Conservation (phyloP, 2,329 filamentous ascomycete genomes). For the Aschersonia sp. region DNA sequence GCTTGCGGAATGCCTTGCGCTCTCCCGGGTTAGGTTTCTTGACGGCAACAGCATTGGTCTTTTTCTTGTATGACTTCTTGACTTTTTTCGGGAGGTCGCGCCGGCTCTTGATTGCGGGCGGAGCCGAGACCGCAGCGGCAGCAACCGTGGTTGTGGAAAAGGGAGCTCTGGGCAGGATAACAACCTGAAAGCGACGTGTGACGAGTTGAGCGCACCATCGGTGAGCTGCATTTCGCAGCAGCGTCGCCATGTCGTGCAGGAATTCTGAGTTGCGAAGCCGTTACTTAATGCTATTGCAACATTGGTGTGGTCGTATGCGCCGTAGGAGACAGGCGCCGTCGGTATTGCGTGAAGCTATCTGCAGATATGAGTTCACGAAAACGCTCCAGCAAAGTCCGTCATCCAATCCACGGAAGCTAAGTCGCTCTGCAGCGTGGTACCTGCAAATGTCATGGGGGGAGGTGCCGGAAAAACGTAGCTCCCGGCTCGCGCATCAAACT, state of each 20-base stretch:
- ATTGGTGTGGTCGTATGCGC: no score
- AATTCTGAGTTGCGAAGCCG: no score
- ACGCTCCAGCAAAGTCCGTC: no score
- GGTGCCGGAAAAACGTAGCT: no score
- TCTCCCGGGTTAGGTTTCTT: constrained; percentile 59
- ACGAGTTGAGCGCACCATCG: constrained; percentile 6
- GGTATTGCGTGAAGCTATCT: no score
- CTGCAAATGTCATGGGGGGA: no score
- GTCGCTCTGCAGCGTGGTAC: no score
- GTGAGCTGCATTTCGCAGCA: constrained; percentile 25
- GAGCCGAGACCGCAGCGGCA: constrained; percentile 13
- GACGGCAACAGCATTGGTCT: constrained; percentile 23
- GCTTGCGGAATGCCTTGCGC: constrained; percentile 74
- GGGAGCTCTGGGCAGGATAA: constrained; percentile 17
- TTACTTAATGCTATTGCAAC: no score
- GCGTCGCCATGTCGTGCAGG: constrained; percentile 6
- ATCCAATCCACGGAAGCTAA: no score
- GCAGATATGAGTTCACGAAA: no score
- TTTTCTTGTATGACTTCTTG: constrained; percentile 39
- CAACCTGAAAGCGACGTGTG: constrained; percentile 17
- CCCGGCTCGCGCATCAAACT: background rate
- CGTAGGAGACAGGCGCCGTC: no score
- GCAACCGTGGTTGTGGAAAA: constrained; percentile 22
- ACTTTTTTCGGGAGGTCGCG: constrained; percentile 21
- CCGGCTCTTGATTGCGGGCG: constrained; percentile 17